Evolutionary conservation across 768 basidiomycete species (phyloP).

Genomic region (Phylloporus arenicola): DNA sequence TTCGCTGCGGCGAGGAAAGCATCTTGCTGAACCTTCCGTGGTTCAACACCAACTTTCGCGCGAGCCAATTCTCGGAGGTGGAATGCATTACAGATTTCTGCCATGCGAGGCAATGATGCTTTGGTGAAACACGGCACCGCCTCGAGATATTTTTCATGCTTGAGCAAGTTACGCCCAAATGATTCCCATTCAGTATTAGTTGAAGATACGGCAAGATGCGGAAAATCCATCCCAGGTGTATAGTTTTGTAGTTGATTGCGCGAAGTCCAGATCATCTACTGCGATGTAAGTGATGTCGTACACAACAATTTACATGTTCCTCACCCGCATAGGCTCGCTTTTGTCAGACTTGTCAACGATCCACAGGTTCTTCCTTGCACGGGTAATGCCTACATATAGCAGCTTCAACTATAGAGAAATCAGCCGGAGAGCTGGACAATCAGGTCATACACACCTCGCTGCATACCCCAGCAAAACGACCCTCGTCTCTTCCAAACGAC

Average conservation of each 20-base stretch:
- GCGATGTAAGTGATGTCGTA: background rate
- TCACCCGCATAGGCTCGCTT: constrained; percentile 53
- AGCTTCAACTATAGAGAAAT: constrained; percentile 47
- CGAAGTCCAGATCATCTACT: constrained; percentile 48
- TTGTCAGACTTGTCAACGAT: constrained; percentile 58
- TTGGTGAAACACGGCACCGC: constrained; percentile 51
- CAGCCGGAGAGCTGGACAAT: background rate
- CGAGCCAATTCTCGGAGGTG: constrained; percentile 49
- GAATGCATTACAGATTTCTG: constrained; percentile 46
- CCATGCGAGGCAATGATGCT: constrained; percentile 40
- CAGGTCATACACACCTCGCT: constrained; percentile 41
- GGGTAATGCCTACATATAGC: constrained; percentile 66
- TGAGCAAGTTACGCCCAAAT: constrained; percentile 37
- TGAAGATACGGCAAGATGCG: constrained; percentile 51
- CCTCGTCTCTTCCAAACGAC: constrained; percentile 39
- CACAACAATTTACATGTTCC: background rate
- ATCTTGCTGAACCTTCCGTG: constrained; percentile 19
- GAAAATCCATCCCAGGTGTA: constrained; percentile 44
- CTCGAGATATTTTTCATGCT: constrained; percentile 39
- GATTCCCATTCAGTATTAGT: constrained; percentile 43
- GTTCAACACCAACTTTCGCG: constrained; percentile 23
- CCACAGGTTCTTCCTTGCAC: constrained; percentile 67
- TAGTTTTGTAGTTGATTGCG: constrained; percentile 44
- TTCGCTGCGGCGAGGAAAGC: constrained; percentile 45
- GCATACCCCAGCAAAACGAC: constrained; percentile 51